Percentiles rank a stretch among this genome's conserved stretches.
These are phyloP conservation scores for Tetracentron sinense DNA, from an alignment of 164 flowering plant genomes.

Conservation along the genomic window DNA sequence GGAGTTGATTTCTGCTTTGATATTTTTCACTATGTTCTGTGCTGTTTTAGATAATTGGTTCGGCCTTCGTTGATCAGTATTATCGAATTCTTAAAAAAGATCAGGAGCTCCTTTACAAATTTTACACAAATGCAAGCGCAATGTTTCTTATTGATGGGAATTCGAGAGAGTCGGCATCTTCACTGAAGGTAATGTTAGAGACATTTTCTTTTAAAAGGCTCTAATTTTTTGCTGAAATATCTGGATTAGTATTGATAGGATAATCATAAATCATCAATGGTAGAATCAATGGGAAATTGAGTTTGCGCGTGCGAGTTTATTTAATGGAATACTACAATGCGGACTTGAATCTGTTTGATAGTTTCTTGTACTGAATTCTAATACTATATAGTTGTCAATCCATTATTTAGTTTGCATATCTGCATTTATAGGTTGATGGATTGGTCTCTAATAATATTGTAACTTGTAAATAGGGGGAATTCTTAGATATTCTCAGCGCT, in stretches of 20 bases:
- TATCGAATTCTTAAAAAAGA: constrained; percentile 68
- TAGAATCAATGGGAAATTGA: neutral
- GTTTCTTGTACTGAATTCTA: neutral
- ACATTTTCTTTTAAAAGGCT: neutral
- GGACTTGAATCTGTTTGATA: neutral
- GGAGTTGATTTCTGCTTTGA: neutral
- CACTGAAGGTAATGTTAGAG: constrained; percentile 48
- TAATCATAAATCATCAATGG: neutral
- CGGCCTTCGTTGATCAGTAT: constrained; percentile 80
- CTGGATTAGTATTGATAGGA: neutral
- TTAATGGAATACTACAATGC: neutral
- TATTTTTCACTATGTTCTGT: too few relatives aligned
- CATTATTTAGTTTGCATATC: too few relatives aligned
- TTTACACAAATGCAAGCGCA: constrained; percentile 81
- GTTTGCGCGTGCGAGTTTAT: neutral
- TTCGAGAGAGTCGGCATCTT: constrained; percentile 43
- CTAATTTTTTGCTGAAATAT: neutral
- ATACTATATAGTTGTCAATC: neutral
- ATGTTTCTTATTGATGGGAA: constrained; percentile 74
- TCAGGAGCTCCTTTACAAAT: constrained; percentile 73
- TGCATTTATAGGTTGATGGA: too few relatives aligned
- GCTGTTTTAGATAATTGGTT: constrained; percentile 63
- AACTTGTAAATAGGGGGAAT: too few relatives aligned
- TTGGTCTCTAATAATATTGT: too few relatives aligned
- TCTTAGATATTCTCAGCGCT: too few relatives aligned